phyloP scores from a whole-genome alignment of 2,329 filamentous ascomycete genomes.

The Ilyonectria mors-panacis region DNA sequence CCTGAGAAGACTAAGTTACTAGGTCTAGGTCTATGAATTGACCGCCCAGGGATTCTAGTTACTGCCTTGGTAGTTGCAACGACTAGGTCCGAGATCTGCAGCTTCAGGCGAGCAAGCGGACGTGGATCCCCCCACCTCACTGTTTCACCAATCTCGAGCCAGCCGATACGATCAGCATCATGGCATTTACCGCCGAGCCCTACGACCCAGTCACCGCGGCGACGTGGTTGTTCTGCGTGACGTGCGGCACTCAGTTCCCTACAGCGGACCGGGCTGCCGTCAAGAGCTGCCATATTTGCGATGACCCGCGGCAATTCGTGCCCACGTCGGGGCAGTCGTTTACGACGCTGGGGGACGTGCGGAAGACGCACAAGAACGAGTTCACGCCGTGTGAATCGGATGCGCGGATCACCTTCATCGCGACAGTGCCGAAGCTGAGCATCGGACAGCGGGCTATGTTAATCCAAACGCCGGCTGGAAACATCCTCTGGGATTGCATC shows the following conservation, averaged over 20 bases:
- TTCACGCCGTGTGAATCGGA: constrained; percentile 65
- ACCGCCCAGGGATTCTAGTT: neutral
- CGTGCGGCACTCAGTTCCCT: constrained; percentile 78
- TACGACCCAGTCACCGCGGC: constrained; percentile 41
- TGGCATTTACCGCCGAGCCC: constrained; percentile 39
- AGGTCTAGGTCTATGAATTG: neutral
- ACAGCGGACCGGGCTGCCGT: constrained; percentile 61
- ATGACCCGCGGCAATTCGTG: constrained; percentile 81
- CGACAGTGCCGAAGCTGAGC: constrained; percentile 71
- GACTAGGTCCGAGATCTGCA: neutral
- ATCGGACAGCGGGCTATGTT: constrained; percentile 84
- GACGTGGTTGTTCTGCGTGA: constrained; percentile 70
- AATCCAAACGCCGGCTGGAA: constrained; percentile 75
- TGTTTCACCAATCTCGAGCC: neutral
- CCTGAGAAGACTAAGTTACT: neutral
- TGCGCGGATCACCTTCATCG: constrained; percentile 61
- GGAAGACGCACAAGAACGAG: constrained; percentile 65
- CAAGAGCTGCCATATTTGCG: constrained; percentile 78
- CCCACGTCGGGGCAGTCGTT: constrained; percentile 72
- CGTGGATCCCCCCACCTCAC: constrained; percentile 24
- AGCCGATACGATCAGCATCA: constrained; percentile 11
- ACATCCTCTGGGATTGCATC: constrained; percentile 86
- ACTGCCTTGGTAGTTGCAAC: constrained; percentile 3
- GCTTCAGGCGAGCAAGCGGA: neutral
- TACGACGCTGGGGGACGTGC: constrained; percentile 69